phyloP scores from a whole-genome alignment of 2,329 filamentous ascomycete species.

The Alternaria sp. region DNA sequence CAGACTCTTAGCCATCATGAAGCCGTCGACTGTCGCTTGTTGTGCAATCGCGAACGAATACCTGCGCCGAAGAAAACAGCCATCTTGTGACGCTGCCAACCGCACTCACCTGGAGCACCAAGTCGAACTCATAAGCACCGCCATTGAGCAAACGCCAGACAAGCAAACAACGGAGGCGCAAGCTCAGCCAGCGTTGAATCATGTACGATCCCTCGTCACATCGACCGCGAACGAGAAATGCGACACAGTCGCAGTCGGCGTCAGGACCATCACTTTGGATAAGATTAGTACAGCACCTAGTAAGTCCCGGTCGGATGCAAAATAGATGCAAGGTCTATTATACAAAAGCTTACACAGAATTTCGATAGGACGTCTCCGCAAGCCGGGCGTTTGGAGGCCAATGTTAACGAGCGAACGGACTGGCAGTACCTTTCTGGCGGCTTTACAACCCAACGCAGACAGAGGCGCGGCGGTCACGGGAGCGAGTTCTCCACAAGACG shows the following conservation, averaged over 20 bases:
- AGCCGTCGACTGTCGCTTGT: constrained; percentile 13
- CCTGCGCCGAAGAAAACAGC: constrained; percentile 14
- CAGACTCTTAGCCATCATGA: constrained; percentile 19
- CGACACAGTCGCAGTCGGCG: background rate
- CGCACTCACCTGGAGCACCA: constrained; percentile 1
- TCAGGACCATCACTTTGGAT: background rate
- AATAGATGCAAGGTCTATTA: background rate
- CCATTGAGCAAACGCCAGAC: background rate
- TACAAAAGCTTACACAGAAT: background rate
- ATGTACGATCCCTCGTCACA: background rate
- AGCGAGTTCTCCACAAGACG: background rate
- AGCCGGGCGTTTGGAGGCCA: constrained; percentile 4
- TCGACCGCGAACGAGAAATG: background rate
- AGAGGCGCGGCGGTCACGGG: background rate
- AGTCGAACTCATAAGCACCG: constrained; percentile 3
- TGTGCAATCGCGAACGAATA: constrained; percentile 19
- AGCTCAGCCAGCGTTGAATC: background rate
- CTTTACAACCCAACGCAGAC: constrained; percentile 6
- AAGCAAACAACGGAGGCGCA: background rate
- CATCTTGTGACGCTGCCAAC: background rate
- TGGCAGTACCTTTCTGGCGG: constrained; percentile 7
- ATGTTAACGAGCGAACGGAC: background rate
- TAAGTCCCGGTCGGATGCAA: background rate
- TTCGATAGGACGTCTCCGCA: constrained; percentile 1
- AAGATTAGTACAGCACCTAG: background rate